Evolutionary conservation across 805 yeast genomes (phyloP), one percentile per base, ranked within the genome.

Genomic region (Torulaspora gathmanii): DNA sequence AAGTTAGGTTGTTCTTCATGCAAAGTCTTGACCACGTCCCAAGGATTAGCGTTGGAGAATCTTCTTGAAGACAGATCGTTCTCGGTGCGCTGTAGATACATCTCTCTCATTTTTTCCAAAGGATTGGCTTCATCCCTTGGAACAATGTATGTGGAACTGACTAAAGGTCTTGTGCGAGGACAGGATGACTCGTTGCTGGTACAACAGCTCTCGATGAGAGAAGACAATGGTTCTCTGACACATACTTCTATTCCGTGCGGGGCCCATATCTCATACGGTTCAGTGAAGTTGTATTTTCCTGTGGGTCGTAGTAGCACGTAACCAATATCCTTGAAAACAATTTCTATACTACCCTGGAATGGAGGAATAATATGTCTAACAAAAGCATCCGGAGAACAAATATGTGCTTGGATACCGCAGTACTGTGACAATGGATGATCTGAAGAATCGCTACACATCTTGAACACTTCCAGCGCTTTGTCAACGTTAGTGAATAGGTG

Each of bases 251-350:
- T 61, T 1, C 82, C 83, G 23, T 64, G 58, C 0, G 87, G 87
- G 3, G 80, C 72, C 71, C 73, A 76, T 0, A 77, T 61, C 58
- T 76, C 78, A 47, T 70, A 71, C 4, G 72, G 46, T 0, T 69
- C 71, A 17, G 52, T 58, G 25, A 49, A 66, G 4, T 40, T 25
- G 40, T 65, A 68, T 9, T 50, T 56, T 10, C 87, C 84, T 0
- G 86, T 80, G 2, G 89, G 82, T 5, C 71, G 72, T 12, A 85
- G 60, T 29, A 78, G 74, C 2, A 84, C 50, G 53, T 73, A 80
- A 0, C 93, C 93, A n/a, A 80, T 58, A 48, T 79, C 80, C 42
- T 77, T 78, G 8, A 85, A 53, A 2, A 85, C 83, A 22, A 85
- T 55, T 54, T 85, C 95, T 8, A 85, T 65, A 4, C 75, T 59